phyloP scores from a whole-genome alignment of 345 rosid species.

The Lagerstroemia speciosa region DNA sequence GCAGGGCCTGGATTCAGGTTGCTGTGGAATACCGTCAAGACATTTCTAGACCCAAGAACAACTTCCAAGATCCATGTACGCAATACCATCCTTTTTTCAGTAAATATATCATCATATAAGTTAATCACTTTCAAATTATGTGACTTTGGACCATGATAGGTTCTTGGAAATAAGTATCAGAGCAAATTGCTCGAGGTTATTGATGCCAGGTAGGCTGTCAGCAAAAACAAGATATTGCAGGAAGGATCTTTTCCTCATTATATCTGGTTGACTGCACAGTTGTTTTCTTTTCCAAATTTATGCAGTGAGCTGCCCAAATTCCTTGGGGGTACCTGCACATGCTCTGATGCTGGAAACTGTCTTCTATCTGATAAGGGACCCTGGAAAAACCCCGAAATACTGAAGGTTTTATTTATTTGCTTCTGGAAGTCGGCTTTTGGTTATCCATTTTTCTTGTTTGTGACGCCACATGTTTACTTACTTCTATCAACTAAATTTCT shows the following conservation, averaged over 20 bases:
- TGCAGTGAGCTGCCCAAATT: slow-evolving; percentile 89
- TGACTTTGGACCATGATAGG: slow-evolving; percentile 36
- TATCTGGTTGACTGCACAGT: not conserved
- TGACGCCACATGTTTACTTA: slow-evolving; percentile 11
- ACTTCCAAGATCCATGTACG: slow-evolving; percentile 36
- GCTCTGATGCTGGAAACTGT: slow-evolving; percentile 83
- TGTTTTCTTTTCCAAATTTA: slow-evolving; percentile 3
- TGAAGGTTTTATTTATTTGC: slow-evolving; percentile 44
- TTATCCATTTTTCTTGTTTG: not conserved
- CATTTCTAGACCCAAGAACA: slow-evolving; percentile 41
- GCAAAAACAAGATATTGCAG: not conserved
- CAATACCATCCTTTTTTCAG: not conserved
- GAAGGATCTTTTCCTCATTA: not conserved
- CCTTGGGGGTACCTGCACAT: slow-evolving; percentile 83
- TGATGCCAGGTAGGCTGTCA: slow-evolving; percentile 51
- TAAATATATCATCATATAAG: not conserved
- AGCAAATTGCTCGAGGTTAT: slow-evolving; percentile 82
- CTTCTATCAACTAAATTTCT: not conserved
- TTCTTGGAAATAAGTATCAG: slow-evolving; percentile 88
- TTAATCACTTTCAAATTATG: not conserved
- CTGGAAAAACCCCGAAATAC: slow-evolving; percentile 77
- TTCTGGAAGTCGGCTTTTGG: not conserved
- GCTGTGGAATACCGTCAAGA: slow-evolving; percentile 39
- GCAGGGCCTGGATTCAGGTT: slow-evolving; percentile 50
- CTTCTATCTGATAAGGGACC: slow-evolving; percentile 97